Conservation (phyloP, 139 green algal species). For the Chlamydomonas asymmetrica region DNA sequence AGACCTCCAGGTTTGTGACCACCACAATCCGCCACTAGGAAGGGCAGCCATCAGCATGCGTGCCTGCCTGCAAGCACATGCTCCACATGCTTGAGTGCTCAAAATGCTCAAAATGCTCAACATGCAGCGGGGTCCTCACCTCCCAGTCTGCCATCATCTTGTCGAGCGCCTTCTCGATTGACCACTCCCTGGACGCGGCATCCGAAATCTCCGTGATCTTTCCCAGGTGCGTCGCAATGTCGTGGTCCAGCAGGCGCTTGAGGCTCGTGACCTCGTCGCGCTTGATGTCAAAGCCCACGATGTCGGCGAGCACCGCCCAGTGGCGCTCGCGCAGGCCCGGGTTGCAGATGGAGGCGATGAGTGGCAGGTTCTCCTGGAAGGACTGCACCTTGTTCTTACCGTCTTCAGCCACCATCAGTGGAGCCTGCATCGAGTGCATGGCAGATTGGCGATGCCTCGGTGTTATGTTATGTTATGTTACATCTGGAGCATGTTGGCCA, state of each 20-base stretch:
- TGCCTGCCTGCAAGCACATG: no score
- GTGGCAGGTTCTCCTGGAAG: conserved; percentile 65
- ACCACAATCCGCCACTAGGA: no score
- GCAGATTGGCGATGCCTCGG: no score
- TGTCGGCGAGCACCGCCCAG: conserved; percentile 65
- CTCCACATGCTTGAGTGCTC: conserved; percentile 49
- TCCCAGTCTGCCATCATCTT: conserved; percentile 60
- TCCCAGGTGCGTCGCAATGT: conserved; percentile 56
- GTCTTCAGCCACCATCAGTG: conserved; percentile 56
- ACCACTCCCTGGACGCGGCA: conserved; percentile 49
- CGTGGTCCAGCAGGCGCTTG: conserved; percentile 65
- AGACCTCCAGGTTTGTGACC: no score
- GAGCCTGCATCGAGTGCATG: no score
- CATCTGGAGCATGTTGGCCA: no score
- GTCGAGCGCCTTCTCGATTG: conserved; percentile 61
- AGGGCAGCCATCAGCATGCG: no score
- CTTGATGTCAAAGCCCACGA: conserved; percentile 74
- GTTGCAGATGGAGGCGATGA: conserved; percentile 78
- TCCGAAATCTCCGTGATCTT: conserved; percentile 46
- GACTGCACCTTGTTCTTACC: conserved; percentile 37
- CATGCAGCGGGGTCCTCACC: no score
- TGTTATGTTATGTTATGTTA: no score
- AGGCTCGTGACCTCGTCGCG: conserved; percentile 66
- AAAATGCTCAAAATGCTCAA: no score
- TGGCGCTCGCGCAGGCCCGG: conserved; percentile 71